Conservation (phyloP, 306 rosid genomes). For the Pyrus betulifolia region DNA sequence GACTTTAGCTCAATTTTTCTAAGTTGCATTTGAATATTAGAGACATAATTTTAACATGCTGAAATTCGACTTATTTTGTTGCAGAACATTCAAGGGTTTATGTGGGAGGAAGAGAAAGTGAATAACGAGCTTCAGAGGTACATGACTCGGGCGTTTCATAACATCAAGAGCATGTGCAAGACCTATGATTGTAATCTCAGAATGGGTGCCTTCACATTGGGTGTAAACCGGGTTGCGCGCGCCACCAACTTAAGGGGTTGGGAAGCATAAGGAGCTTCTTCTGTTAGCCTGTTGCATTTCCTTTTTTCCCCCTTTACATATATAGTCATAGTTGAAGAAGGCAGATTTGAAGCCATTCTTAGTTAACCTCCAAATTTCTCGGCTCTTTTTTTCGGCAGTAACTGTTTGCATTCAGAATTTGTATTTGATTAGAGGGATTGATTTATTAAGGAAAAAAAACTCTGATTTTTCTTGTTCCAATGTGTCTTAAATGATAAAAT, state of each 20-base stretch:
- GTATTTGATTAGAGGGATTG: not conserved
- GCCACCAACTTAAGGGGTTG: conserved; percentile 51
- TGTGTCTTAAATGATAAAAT: not conserved
- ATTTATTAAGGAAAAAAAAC: not conserved
- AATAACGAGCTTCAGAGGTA: conserved; percentile 43
- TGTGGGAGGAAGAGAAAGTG: conserved; percentile 60
- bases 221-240: conserved; percentile 49
- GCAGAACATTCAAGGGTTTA: conserved; percentile 54
- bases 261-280: conserved; percentile 36
- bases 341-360: not conserved
- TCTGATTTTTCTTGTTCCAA: not conserved
- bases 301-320: not conserved
- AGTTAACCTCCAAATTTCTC: not conserved
- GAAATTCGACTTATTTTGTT: not conserved
- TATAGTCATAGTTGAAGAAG: not conserved
- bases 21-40: not conserved
- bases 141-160: conserved; percentile 42
- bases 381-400: not conserved
- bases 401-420: not conserved
- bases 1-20: not conserved
- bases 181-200: conserved; percentile 43
- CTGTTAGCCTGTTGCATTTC: not conserved
- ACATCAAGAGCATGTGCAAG: conserved; percentile 51
- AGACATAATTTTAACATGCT: not conserved
- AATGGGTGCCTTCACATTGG: conserved; percentile 57